These are phyloP conservation scores for Phyllachora maydis DNA, from an alignment of 2,329 filamentous ascomycete species.

Conservation along the genomic window DNA sequence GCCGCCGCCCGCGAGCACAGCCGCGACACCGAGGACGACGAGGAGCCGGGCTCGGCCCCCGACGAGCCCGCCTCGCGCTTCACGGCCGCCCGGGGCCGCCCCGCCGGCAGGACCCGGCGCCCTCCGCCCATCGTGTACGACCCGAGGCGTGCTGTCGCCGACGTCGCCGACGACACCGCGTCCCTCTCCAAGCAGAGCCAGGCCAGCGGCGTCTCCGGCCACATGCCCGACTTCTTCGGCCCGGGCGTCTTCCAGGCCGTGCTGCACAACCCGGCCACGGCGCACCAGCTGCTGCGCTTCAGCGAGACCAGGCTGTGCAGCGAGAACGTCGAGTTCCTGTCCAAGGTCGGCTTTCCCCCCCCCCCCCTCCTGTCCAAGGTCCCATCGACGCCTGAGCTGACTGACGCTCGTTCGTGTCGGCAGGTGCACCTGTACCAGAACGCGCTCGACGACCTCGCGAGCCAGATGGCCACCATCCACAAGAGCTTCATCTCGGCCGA, in stretches of 20 bases:
- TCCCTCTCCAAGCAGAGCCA: slow-evolving; percentile 3
- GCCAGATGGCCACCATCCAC: slow-evolving; percentile 12
- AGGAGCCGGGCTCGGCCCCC: too few relatives aligned
- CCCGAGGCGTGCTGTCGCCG: slow-evolving; percentile 1
- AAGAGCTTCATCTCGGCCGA: slow-evolving; percentile 8
- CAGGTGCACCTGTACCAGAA: slow-evolving; percentile 18
- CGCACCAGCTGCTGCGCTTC: slow-evolving; percentile 18
- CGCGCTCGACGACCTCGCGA: slow-evolving; percentile 15
- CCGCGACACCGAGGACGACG: too few relatives aligned
- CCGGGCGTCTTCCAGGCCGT: slow-evolving; percentile 18
- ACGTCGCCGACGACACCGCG: slow-evolving; percentile 1
- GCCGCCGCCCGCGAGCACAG: too few relatives aligned
- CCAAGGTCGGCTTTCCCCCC: slow-evolving; percentile 11
- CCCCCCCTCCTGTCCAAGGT: neutral
- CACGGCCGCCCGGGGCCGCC: too few relatives aligned
- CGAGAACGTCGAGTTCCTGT: slow-evolving; percentile 21
- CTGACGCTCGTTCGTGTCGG: neutral
- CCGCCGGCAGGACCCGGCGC: too few relatives aligned
- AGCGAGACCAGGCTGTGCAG: slow-evolving; percentile 16
- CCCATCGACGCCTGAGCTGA: neutral
- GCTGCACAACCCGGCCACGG: slow-evolving; percentile 19
- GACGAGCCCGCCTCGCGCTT: too few relatives aligned
- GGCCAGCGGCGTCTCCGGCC: slow-evolving; percentile 3
- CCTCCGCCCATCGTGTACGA: too few relatives aligned
- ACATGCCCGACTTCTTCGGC: slow-evolving; percentile 18